Evolutionary conservation across 306 rosid genomes (phyloP), one percentile per base, ranked within the genome.

Genomic region (Lathyrus tuberosus): DNA sequence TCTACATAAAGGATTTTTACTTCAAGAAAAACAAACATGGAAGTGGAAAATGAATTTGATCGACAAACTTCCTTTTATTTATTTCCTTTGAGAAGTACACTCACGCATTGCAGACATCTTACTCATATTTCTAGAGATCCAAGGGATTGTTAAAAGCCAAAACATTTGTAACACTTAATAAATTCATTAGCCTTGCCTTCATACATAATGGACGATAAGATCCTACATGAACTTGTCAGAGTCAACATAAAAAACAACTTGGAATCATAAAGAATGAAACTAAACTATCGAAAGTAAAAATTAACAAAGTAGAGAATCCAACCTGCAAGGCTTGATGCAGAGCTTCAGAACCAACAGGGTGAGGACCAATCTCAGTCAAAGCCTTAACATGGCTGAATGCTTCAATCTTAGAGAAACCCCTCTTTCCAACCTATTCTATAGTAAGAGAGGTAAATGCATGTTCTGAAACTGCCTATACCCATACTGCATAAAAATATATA

Each of bases 401-500:
- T 67, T 86, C 87, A 35, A 79, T 65, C 83, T 94, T 96, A 0
- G 98, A 87, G 80, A 94, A 94, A 67, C 98, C 98, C 65, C 98
- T 80, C 69, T 90, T 90, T 38, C 96, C 98, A 6, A 96, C 98
- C 69, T 87, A 84, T 37, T 87, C 92, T 14, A 91, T 80, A 1
- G 85, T 81, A 24, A 41, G 33, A 94, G 88, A 24, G 98, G 92
- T 67, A 40, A 6, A 2, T 97, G 98, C 85, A 94, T 56, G 69
- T 30, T 83, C 80, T 83, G 84, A 71, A 81, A 94, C 79, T 94
- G 98, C 28, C n/a, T n/a, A n/a, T n/a, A n/a, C n/a, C n/a, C n/a
- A n/a, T n/a, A n/a, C n/a, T n/a, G n/a, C n/a, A n/a, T n/a, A n/a
- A n/a, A n/a, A n/a, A n/a, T n/a, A n/a, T n/a, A n/a, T n/a, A n/a